Percentiles rank a stretch among this genome's conserved stretches.
phyloP scores from a whole-genome alignment of 2,329 filamentous ascomycete species.

The Fusarium papillatum region DNA sequence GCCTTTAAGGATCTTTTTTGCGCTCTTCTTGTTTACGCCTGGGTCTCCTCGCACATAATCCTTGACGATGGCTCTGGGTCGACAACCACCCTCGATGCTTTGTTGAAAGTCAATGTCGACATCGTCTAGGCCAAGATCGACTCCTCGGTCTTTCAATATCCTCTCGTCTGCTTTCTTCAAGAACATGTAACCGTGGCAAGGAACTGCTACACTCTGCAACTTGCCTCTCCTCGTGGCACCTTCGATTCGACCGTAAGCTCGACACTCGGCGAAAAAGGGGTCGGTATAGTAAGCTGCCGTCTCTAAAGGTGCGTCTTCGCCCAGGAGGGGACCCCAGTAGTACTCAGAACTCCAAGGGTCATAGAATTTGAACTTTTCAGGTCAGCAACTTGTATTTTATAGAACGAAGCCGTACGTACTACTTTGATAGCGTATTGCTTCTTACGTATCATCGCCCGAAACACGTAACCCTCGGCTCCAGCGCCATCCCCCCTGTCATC shows the following conservation, averaged over 20 bases:
- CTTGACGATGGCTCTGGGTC: constrained; percentile 30
- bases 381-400: not conserved
- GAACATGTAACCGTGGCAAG: constrained; percentile 31
- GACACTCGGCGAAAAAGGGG: constrained; percentile 39
- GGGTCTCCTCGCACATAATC: constrained; percentile 10
- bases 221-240: constrained; percentile 5
- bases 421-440: constrained; percentile 40
- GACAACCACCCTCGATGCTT: constrained; percentile 9
- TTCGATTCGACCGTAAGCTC: constrained; percentile 36
- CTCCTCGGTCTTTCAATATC: not conserved
- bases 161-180: constrained; percentile 15
- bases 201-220: constrained; percentile 2
- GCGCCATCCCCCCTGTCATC: constrained; percentile 6
- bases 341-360: constrained; percentile 25
- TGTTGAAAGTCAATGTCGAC: constrained; percentile 24
- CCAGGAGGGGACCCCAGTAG: constrained; percentile 34
- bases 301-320: constrained; percentile 21
- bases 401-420: constrained; percentile 5
- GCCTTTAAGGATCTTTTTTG: not conserved
- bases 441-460: constrained; percentile 24
- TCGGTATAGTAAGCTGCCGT: constrained; percentile 37
- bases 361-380: constrained; percentile 36
- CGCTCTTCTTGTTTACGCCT: constrained; percentile 9
- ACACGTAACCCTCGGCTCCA: constrained; percentile 28
- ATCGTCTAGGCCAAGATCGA: constrained; percentile 21